Conservation (phyloP, 306 rosid genomes). For the Cicer chorassanicum region DNA sequence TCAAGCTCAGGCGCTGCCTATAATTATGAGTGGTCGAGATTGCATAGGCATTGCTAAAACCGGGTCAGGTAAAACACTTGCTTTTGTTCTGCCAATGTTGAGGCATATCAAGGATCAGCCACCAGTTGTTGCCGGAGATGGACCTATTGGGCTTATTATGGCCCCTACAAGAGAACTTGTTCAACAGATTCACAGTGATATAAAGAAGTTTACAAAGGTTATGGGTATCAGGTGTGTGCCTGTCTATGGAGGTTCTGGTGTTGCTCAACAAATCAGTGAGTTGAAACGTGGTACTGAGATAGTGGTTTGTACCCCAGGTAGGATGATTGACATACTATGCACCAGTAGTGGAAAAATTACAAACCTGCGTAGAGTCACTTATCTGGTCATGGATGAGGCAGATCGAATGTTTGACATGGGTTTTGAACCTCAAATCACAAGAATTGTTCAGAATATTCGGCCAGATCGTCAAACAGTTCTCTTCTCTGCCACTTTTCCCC, state of each 20-base stretch:
- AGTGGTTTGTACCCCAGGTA: slow-evolving; percentile 96
- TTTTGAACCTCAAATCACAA: slow-evolving; percentile 93
- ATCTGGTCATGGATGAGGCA: slow-evolving; percentile 95
- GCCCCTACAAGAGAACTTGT: slow-evolving; percentile 98
- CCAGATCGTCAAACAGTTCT: slow-evolving; percentile 92
- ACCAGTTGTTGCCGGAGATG: slow-evolving; percentile 88
- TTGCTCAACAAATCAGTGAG: slow-evolving; percentile 97
- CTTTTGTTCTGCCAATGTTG: slow-evolving; percentile 94
- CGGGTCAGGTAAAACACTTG: slow-evolving; percentile 96
- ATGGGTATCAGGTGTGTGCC: slow-evolving; percentile 88
- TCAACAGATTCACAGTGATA: slow-evolving; percentile 92
- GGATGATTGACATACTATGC: slow-evolving; percentile 96
- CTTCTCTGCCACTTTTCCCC: slow-evolving; percentile 94
- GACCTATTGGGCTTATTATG: slow-evolving; percentile 96
- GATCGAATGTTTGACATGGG: slow-evolving; percentile 99
- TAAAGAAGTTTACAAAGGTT: slow-evolving; percentile 76
- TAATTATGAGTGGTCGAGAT: slow-evolving; percentile 95
- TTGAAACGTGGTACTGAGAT: slow-evolving; percentile 96
- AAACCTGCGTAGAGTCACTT: slow-evolving; percentile 89
- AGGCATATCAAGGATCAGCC: slow-evolving; percentile 99
- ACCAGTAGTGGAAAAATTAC: slow-evolving; percentile 94
- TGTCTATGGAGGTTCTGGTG: slow-evolving; percentile 97
- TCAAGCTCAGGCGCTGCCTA: slow-evolving; percentile 91
- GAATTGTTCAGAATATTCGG: slow-evolving; percentile 87
- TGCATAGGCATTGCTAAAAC: slow-evolving; percentile 97